Conservation (phyloP, 192 early-diverging fungal species). For the Umbelopsis sp. region DNA sequence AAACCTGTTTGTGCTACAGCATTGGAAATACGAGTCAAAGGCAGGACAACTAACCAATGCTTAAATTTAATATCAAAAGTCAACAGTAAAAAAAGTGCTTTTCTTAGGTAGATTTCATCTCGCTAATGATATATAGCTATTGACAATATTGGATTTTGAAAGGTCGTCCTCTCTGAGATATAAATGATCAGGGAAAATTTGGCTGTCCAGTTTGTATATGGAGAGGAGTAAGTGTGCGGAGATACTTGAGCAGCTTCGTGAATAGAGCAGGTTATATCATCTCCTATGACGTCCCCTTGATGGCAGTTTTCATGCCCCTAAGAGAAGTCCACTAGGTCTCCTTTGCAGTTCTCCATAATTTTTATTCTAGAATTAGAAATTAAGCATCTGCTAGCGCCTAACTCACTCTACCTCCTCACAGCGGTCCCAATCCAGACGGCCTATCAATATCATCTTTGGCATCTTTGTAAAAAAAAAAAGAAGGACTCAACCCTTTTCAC, state of each 20-base stretch:
- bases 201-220: not conserved
- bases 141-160: too few species aligned
- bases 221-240: not conserved
- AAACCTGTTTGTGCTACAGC: too few species aligned
- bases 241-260: not conserved
- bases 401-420: not conserved
- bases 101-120: too few species aligned
- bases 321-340: not conserved
- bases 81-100: too few species aligned
- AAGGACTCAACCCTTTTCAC: not conserved
- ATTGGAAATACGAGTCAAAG: too few species aligned
- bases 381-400: slow-evolving; percentile 7
- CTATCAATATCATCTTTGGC: not conserved
- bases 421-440: not conserved
- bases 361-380: not conserved
- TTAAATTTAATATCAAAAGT: too few species aligned
- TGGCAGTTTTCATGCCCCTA: not conserved
- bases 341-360: slow-evolving; percentile 11
- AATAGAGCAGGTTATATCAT: not conserved
- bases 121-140: too few species aligned
- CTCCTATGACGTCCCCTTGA: slow-evolving; percentile 13
- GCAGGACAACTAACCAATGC: too few species aligned
- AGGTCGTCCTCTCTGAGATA: too few species aligned
- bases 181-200: too few species aligned
- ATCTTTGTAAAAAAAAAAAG: not conserved